phyloP scores from a whole-genome alignment of 2,329 filamentous ascomycete genomes.

The Domatiomyces globalis region DNA sequence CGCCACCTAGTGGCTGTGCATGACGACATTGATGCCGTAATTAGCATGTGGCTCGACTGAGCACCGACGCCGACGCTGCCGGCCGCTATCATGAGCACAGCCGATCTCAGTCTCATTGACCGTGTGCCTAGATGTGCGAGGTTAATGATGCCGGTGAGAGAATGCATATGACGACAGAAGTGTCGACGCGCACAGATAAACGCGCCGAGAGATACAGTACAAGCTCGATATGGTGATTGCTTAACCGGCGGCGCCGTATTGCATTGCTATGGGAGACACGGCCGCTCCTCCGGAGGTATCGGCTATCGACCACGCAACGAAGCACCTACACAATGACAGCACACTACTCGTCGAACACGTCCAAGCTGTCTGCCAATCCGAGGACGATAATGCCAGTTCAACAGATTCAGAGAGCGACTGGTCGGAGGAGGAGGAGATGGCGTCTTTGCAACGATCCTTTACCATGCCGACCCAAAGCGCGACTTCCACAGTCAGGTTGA shows the following conservation, averaged over 20 bases:
- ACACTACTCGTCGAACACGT: too few relatives aligned
- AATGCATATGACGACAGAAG: too few relatives aligned
- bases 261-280: neutral
- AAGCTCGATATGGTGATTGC: neutral
- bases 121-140: too few relatives aligned
- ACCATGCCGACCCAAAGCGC: conserved; percentile 5
- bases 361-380: neutral
- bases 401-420: conserved; percentile 6
- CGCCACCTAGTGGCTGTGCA: too few relatives aligned
- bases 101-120: too few relatives aligned
- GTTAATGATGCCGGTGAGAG: too few relatives aligned
- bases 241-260: neutral
- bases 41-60: too few relatives aligned
- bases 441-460: conserved; percentile 3
- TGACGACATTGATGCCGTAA: too few relatives aligned
- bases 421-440: conserved; percentile 7
- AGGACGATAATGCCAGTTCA: neutral
- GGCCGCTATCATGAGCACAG: too few relatives aligned
- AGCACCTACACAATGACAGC: neutral
- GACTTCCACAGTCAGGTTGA: conserved; percentile 12
- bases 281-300: neutral
- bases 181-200: neutral
- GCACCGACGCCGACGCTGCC: too few relatives aligned
- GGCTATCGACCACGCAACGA: neutral
- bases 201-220: neutral